Conservation (phyloP, 2,329 filamentous ascomycete genomes). For the Clarireedia sp. region DNA sequence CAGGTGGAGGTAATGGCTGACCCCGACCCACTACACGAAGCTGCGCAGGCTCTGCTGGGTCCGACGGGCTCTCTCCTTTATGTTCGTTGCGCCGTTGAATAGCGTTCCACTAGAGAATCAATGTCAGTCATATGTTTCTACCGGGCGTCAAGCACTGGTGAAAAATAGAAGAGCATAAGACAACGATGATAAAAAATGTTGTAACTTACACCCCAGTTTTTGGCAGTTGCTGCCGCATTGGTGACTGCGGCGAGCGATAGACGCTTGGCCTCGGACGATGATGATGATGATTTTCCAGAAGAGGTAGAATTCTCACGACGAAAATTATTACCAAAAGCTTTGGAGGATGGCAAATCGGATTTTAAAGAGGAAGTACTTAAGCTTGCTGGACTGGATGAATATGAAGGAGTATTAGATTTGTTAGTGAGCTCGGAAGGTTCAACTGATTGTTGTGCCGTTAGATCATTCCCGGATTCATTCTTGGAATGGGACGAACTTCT, state of each 20-base stretch:
- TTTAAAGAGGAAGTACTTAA: constrained; percentile 33
- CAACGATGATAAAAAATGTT: neutral
- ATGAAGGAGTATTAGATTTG: constrained; percentile 15
- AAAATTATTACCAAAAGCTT: constrained; percentile 32
- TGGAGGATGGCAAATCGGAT: constrained; percentile 34
- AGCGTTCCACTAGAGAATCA: constrained; percentile 37
- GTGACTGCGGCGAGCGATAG: constrained; percentile 47
- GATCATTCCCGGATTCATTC: constrained; percentile 27
- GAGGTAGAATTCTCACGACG: constrained; percentile 30
- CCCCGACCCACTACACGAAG: constrained; percentile 67
- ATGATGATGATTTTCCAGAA: constrained; percentile 19
- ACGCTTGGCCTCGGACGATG: constrained; percentile 34
- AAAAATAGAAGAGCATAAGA: neutral
- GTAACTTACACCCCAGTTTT: constrained; percentile 42
- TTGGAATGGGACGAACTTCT: constrained; percentile 33
- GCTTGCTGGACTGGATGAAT: constrained; percentile 29
- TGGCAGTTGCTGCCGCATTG: constrained; percentile 47
- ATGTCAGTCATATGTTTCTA: neutral
- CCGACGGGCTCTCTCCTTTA: constrained; percentile 17
- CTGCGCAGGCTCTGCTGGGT: constrained; percentile 39
- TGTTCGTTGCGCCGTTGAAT: constrained; percentile 40
- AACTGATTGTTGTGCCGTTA: constrained; percentile 25
- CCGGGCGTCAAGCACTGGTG: neutral
- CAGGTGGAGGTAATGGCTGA: constrained; percentile 72
- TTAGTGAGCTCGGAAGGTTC: constrained; percentile 11